These are phyloP conservation scores for Agaricus blazei DNA, from an alignment of 768 basidiomycete species.

Conservation along the genomic window DNA sequence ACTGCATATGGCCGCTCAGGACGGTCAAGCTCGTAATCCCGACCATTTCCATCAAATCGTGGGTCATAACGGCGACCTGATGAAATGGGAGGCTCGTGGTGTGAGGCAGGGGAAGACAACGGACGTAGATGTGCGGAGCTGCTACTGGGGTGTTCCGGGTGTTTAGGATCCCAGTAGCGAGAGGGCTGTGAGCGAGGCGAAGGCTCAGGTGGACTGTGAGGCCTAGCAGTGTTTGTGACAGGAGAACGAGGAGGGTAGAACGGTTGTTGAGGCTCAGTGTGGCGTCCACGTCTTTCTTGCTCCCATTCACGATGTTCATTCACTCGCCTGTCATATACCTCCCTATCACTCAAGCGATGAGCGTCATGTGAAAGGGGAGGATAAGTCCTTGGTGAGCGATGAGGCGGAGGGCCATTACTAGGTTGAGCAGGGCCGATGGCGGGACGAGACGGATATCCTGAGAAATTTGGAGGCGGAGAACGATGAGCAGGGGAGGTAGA, in stretches of 20 bases:
- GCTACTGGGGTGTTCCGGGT: conserved; percentile 37
- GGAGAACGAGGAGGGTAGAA: conserved; percentile 41
- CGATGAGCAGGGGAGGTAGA: conserved; percentile 48
- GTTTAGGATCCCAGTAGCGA: conserved; percentile 60
- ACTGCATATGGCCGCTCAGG: conserved; percentile 30
- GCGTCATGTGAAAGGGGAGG: conserved; percentile 45
- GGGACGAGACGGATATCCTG: conserved; percentile 43
- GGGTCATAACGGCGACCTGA: conserved; percentile 60
- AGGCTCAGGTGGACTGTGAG: conserved; percentile 51
- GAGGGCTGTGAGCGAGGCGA: conserved; percentile 54
- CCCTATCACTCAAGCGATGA: conserved; percentile 42
- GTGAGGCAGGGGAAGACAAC: conserved; percentile 24
- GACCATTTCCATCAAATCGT: conserved; percentile 37
- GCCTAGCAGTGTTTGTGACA: conserved; percentile 22
- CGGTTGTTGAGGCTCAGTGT: conserved; percentile 26
- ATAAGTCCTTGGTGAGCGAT: conserved; percentile 61
- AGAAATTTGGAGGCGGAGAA: conserved; percentile 42
- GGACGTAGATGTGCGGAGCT: conserved; percentile 26
- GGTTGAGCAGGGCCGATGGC: conserved; percentile 50
- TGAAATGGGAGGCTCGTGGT: conserved; percentile 27
- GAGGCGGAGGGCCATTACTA: conserved; percentile 31
- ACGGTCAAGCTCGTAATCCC: conserved; percentile 40
- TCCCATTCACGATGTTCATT: conserved; percentile 53
- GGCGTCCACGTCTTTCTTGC: conserved; percentile 33
- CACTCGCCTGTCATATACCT: conserved; percentile 53